A percentile compares a stretch with the other conserved stretches of the same genome.
These are phyloP conservation scores for Pisolithus orientalis DNA, from an alignment of 768 basidiomycete species.

Conservation along the genomic window DNA sequence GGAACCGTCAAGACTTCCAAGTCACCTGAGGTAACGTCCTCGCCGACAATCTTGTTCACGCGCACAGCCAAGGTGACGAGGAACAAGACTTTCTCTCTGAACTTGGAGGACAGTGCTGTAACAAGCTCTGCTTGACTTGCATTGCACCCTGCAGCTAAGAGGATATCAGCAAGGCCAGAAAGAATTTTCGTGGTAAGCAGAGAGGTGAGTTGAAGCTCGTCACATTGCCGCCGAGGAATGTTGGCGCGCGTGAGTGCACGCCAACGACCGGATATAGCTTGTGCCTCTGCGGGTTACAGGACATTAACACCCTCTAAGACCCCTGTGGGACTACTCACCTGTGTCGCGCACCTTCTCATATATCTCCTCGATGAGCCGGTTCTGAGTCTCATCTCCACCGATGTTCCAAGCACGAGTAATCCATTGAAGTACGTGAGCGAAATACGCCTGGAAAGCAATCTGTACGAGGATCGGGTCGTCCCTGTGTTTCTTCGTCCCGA, in stretches of 20 bases:
- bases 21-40: slow-evolving; percentile 27
- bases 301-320: not conserved
- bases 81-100: slow-evolving; percentile 35
- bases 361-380: slow-evolving; percentile 20
- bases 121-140: slow-evolving; percentile 24
- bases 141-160: slow-evolving; percentile 22
- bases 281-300: slow-evolving; percentile 28
- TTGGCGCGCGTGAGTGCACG: slow-evolving; percentile 34
- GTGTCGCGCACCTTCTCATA: slow-evolving; percentile 30
- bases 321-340: slow-evolving; percentile 20
- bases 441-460: slow-evolving; percentile 29
- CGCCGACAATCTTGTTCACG: slow-evolving; percentile 35
- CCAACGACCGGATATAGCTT: slow-evolving; percentile 40
- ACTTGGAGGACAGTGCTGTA: slow-evolving; percentile 35
- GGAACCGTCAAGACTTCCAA: slow-evolving; percentile 24
- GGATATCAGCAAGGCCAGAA: slow-evolving; percentile 22
- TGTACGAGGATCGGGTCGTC: slow-evolving; percentile 33
- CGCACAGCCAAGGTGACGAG: slow-evolving; percentile 42
- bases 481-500: slow-evolving; percentile 21
- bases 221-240: slow-evolving; percentile 18
- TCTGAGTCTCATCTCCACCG: slow-evolving; percentile 18
- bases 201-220: slow-evolving; percentile 17
- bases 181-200: slow-evolving; percentile 19
- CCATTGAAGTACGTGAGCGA: slow-evolving; percentile 23
- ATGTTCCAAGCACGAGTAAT: slow-evolving; percentile 24